Conservation (phyloP, 2,329 filamentous ascomycete genomes). For the Thielaviopsis populi region DNA sequence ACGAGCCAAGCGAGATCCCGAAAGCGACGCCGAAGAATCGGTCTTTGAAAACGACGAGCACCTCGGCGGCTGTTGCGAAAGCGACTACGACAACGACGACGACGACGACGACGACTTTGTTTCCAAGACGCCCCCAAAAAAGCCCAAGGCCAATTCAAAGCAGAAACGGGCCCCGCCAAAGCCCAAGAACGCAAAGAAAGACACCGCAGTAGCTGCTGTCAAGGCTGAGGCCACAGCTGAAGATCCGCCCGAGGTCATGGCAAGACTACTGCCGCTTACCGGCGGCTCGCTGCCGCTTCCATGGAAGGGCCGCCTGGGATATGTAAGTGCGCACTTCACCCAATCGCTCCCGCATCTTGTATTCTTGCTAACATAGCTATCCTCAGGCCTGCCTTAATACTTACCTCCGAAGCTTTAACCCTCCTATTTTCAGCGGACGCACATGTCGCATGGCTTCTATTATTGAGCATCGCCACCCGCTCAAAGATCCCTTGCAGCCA, state of each 20-base stretch:
- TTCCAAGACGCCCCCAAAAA: neutral
- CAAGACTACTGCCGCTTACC: constrained; percentile 10
- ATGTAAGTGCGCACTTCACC: constrained; percentile 6
- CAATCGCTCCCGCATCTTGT: neutral
- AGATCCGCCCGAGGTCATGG: constrained; percentile 7
- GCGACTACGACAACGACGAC: constrained; percentile 14
- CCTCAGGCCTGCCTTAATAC: constrained; percentile 73
- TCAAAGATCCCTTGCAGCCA: constrained; percentile 58
- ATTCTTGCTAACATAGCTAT: neutral
- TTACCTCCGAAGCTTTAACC: constrained; percentile 66
- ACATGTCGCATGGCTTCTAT: constrained; percentile 88
- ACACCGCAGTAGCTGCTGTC: neutral
- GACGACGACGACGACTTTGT: constrained; percentile 13
- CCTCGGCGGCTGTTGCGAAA: constrained; percentile 11
- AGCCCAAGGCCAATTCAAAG: neutral
- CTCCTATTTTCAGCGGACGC: constrained; percentile 76
- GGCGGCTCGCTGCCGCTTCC: constrained; percentile 13
- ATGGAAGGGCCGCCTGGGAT: constrained; percentile 16
- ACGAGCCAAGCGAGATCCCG: neutral
- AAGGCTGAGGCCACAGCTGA: neutral
- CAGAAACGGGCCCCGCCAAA: neutral
- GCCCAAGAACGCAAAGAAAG: constrained; percentile 5
- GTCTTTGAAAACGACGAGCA: constrained; percentile 11
- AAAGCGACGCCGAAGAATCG: constrained; percentile 6
- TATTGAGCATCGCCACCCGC: constrained; percentile 70